Evolutionary conservation across 148 eudicot species (phyloP).

Genomic region (Spergularia marina): DNA sequence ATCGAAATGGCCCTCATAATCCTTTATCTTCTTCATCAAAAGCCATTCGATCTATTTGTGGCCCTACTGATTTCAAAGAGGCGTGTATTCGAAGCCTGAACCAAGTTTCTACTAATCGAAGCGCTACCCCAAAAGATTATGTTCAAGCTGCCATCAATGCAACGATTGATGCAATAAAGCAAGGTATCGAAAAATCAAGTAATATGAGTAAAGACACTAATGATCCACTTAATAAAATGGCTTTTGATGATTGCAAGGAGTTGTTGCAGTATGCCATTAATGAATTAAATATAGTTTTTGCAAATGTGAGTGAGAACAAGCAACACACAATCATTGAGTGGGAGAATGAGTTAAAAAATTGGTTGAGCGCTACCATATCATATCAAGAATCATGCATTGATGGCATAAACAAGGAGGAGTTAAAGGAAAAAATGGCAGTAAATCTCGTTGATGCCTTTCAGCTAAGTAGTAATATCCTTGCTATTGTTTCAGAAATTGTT

Average conservation of each 20-base stretch:
- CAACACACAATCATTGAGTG: constrained; percentile 23
- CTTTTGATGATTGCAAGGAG: constrained; percentile 53
- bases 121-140: constrained; percentile 48
- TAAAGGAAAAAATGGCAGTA: constrained; percentile 30
- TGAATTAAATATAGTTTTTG: constrained; percentile 32
- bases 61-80: constrained; percentile 43
- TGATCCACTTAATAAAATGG: constrained; percentile 32
- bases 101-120: constrained; percentile 31
- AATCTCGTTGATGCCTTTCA: constrained; percentile 38
- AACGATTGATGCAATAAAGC: constrained; percentile 33
- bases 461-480: constrained; percentile 53
- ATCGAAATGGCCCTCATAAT: neutral
- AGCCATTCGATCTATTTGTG: constrained; percentile 43
- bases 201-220: constrained; percentile 25
- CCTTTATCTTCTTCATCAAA: constrained; percentile 34
- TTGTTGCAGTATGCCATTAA: constrained; percentile 42
- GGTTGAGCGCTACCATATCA: constrained; percentile 55
- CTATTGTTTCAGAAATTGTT: constrained; percentile 37
- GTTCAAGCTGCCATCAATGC: constrained; percentile 31
- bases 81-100: constrained; percentile 42
- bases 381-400: constrained; percentile 55
- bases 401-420: constrained; percentile 27
- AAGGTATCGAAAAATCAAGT: constrained; percentile 19
- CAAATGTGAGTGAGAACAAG: constrained; percentile 11
- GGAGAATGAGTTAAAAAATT: constrained; percentile 48